Base-by-base conservation (phyloP, 306 rosid species). In the Oemleria cerasiformis region DNA sequence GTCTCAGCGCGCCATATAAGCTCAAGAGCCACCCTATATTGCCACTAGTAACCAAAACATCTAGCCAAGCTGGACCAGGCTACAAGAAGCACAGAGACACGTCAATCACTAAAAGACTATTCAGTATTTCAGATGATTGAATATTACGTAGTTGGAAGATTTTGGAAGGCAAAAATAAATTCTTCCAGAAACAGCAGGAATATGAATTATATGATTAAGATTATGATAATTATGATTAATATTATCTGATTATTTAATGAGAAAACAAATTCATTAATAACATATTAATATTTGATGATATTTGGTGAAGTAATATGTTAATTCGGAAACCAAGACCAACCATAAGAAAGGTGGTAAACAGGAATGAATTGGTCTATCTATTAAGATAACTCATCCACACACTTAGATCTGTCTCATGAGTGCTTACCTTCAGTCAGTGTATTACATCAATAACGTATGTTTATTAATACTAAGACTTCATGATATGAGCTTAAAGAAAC, bases 61-160 rank as follows among this genome's bases (percentile, higher is more conserved):
- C 98, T 71, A 73, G 85, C 98, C 98, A 93, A 66, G 88, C 88
- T 44, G 91, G 84, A 79, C 97, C 96, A 74, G 91, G 98, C 98
- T 93, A 86, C 90, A 88, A 61, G 65, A 60, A 83, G 79, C 75
- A 78, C 65, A 70, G 68, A 13, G 14, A 53, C 43, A 9, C 17
- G 73, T 83, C 67, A 75, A 69, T 67, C 38, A 38, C 41, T 34
- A 55, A 80, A 61, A 53, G 21, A n/a, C 56, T 68, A 47, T 40
- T 48, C 30, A 16, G 43, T 55, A 39, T 41, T 34, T 59, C 44
- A 74, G 40, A 19, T 53, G 58, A 23, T 34, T 65, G 66, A 39
- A 11, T 9, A 67, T 10, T 48, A 40, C 40, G 61, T 56, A 19
- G 44, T 15, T 5, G 9, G 14, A 25, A 53, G 6, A 11, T 61